Conservation (phyloP, 2,329 filamentous ascomycete species). For the Trichophyton benhamiae region DNA sequence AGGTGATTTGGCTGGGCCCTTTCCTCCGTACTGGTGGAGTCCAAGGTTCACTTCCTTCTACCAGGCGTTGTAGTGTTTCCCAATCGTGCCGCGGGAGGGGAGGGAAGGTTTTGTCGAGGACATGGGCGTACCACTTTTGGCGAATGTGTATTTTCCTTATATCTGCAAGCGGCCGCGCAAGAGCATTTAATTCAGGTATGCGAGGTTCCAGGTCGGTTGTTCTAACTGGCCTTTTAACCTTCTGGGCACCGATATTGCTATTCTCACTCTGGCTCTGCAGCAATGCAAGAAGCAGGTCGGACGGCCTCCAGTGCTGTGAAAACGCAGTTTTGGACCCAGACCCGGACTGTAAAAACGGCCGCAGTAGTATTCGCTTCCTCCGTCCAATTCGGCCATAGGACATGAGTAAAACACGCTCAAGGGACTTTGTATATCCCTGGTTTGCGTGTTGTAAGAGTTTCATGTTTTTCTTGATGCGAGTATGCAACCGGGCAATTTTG, state of each 20-base stretch:
- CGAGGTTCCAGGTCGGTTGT: constrained; percentile 16
- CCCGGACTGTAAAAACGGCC: constrained; percentile 12
- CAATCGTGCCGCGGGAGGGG: constrained; percentile 30
- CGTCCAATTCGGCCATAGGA: constrained; percentile 48
- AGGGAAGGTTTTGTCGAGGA: constrained; percentile 24
- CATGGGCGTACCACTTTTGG: constrained; percentile 26
- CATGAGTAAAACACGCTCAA: constrained; percentile 42
- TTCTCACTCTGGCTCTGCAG: constrained; percentile 9
- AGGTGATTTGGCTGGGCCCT: not conserved
- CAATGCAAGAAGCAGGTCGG: constrained; percentile 3
- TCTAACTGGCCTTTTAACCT: constrained; percentile 9
- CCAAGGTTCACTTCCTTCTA: constrained; percentile 25
- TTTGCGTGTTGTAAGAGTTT: constrained; percentile 42
- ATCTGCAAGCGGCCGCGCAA: constrained; percentile 22
- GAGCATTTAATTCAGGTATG: constrained; percentile 27
- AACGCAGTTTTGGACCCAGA: constrained; percentile 8
- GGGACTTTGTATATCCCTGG: constrained; percentile 39
- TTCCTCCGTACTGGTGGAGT: constrained; percentile 19
- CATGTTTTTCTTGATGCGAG: constrained; percentile 27
- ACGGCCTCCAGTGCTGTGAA: constrained; percentile 8
- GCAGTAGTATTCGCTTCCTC: constrained; percentile 39
- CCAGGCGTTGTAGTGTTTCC: constrained; percentile 22
- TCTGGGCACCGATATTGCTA: constrained; percentile 18
- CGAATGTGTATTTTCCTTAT: constrained; percentile 26
- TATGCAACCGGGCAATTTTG: constrained; percentile 14